phyloP scores from a whole-genome alignment of 495 filamentous ascomycete genomes.

The Penicillium bialowiezense region DNA sequence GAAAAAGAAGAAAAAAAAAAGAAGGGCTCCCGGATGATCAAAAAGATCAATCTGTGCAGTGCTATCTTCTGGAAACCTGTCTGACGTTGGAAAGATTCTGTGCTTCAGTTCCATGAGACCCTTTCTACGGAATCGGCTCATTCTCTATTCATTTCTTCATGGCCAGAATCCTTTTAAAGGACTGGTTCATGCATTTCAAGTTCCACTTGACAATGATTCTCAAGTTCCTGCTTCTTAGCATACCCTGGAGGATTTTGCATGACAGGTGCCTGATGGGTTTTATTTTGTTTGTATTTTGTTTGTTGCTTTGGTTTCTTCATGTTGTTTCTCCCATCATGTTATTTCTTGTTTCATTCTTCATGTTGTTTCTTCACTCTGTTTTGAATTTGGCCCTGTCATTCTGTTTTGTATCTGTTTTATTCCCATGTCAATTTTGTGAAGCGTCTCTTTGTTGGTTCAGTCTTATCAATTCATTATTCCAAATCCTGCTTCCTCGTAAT shows the following conservation, averaged over 20 bases:
- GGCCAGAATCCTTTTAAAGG: background rate
- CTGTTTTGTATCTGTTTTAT: slow-evolving; percentile 10
- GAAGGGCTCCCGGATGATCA: background rate
- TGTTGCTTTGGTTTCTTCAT: background rate
- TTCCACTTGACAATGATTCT: no score
- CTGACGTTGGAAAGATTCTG: background rate
- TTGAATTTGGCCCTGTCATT: slow-evolving; percentile 5
- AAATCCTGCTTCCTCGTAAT: background rate
- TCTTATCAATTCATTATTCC: slow-evolving; percentile 7
- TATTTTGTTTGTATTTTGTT: no score
- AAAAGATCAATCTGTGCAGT: no score
- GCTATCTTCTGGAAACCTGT: background rate
- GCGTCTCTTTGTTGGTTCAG: slow-evolving; percentile 8
- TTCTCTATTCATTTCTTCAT: background rate
- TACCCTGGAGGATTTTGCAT: no score
- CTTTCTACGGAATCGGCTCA: background rate
- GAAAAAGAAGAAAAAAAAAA: background rate
- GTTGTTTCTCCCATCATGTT: background rate
- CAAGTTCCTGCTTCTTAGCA: no score
- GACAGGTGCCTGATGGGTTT: no score
- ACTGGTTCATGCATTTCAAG: background rate
- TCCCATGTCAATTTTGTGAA: slow-evolving; percentile 21
- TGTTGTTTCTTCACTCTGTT: background rate
- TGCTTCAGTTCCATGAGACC: background rate
- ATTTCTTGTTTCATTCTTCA: background rate